A percentile compares a stretch with the other conserved stretches of the same genome.
Evolutionary conservation across 108 stramenopile species (phyloP).

Genomic region (Cylindrotheca closterium): DNA sequence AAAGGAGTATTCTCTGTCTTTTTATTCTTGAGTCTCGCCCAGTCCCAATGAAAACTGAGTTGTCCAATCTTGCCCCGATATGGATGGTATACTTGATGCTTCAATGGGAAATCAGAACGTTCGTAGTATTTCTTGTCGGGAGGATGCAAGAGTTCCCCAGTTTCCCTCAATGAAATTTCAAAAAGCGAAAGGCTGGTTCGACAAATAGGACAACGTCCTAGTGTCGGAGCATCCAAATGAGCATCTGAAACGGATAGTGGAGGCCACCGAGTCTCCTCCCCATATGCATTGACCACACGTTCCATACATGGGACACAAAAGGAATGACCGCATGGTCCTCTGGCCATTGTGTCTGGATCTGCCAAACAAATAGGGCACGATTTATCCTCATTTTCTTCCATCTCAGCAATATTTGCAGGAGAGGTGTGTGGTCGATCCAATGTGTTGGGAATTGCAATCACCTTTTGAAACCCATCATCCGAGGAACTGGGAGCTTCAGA

Average conservation of each 20-base stretch:
- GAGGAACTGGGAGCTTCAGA: background rate
- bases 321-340: constrained; percentile 26
- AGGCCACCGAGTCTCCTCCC: constrained; percentile 14
- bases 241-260: constrained; percentile 25
- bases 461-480: background rate
- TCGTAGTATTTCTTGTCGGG: constrained; percentile 8
- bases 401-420: too few relatives aligned
- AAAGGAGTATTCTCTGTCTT: constrained; percentile 7
- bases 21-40: constrained; percentile 14
- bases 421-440: too few relatives aligned
- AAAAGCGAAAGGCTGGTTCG: constrained; percentile 29
- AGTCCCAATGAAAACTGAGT: constrained; percentile 38
- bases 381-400: constrained; percentile 7
- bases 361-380: constrained; percentile 30
- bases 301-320: constrained; percentile 32
- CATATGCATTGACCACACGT: constrained; percentile 28
- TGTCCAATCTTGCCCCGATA: constrained; percentile 24
- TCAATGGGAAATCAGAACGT: constrained; percentile 1
- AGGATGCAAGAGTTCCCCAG: constrained; percentile 20
- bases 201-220: constrained; percentile 49
- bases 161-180: constrained; percentile 19
- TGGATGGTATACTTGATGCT: constrained; percentile 22
- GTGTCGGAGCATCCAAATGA: constrained; percentile 31
- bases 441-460: too few relatives aligned
- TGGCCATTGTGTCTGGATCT: constrained; percentile 1